phyloP scores from a whole-genome alignment of 306 rosid species.

The Comarum palustre region DNA sequence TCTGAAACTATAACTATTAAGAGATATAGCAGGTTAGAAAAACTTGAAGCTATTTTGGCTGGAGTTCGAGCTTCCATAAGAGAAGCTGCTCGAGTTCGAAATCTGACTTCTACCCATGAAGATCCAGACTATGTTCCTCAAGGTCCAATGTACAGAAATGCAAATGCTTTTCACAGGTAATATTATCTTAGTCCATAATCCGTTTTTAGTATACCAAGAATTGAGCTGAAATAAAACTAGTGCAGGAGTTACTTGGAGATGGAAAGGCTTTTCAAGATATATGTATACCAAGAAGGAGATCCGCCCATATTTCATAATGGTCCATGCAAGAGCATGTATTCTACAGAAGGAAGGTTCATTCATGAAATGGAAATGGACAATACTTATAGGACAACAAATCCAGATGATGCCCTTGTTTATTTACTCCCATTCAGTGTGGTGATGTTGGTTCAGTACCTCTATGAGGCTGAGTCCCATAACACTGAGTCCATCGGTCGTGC shows the following conservation, averaged over 20 bases:
- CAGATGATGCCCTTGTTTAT: slow-evolving; percentile 36
- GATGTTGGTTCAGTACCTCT: slow-evolving; percentile 40
- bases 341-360: slow-evolving; percentile 45
- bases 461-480: slow-evolving; percentile 28
- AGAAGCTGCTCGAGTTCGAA: slow-evolving; percentile 36
- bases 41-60: slow-evolving; percentile 35
- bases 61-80: slow-evolving; percentile 38
- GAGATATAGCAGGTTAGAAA: slow-evolving; percentile 25
- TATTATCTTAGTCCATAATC: neutral
- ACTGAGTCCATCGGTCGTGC: slow-evolving; percentile 23
- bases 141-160: slow-evolving; percentile 42
- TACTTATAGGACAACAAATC: slow-evolving; percentile 29
- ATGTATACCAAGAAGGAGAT: slow-evolving; percentile 43
- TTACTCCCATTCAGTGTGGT: slow-evolving; percentile 50
- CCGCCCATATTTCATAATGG: slow-evolving; percentile 44
- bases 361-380: slow-evolving; percentile 41
- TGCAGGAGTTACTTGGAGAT: slow-evolving; percentile 44
- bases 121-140: slow-evolving; percentile 41
- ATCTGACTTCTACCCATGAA: slow-evolving; percentile 29
- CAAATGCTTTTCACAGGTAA: slow-evolving; percentile 50
- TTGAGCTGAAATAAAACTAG: neutral
- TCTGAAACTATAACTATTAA: neutral
- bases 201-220: neutral
- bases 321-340: slow-evolving; percentile 49
- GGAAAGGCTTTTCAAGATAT: slow-evolving; percentile 42